Base-by-base conservation (phyloP, 768 basidiomycete genomes). In the Psilocybe tampanensis region DNA sequence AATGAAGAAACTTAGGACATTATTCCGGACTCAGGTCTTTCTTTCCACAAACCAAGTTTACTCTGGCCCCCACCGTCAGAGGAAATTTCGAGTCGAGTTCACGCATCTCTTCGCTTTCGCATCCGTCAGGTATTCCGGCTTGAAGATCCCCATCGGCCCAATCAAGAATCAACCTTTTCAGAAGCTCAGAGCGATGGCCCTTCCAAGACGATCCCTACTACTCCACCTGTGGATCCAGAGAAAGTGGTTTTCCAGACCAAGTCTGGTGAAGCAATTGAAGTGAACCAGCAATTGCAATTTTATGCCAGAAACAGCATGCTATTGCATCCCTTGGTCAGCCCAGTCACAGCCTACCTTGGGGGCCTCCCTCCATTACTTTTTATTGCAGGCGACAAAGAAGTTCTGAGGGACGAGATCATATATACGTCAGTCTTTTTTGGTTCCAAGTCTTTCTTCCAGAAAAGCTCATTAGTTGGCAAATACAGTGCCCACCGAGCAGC, bases 401-500 rank as follows among this genome's bases (percentile, higher is more conserved):
- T 96, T 0, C 72, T 98, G 42, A 79, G 95, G 52, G 96, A 98
- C 67, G 96, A 98, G 71, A 86, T 93, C 32, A 84, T 98, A 26
- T 98, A 93, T 67, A 74, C 82, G 93, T 92, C 47, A 60, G 87
- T 79, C 32, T 3, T 41, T 22, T 18, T 52, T 3, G 17, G 44
- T 43, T 1, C 45, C 17, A 26, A 24, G 39, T 24, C n/a, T 21
- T 29, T n/a, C 13, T 19, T 50, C 26, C 8, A n/a, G 26, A 19
- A 54, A 15, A 17, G 44, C 54, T 52, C 49, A 1, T 52, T 56
- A 42, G 26, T n/a, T 55, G 36, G 24, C 13, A 4, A 17, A 33
- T 43, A 7, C 61, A 92, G 90, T 8, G 95, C 96, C 0, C 96
- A 98, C 67, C 94, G 90, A 68, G 97, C 96, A 26, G 92, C 93